These are phyloP conservation scores for Cucumis melo DNA, from an alignment of 306 rosid species.

Conservation along the genomic window DNA sequence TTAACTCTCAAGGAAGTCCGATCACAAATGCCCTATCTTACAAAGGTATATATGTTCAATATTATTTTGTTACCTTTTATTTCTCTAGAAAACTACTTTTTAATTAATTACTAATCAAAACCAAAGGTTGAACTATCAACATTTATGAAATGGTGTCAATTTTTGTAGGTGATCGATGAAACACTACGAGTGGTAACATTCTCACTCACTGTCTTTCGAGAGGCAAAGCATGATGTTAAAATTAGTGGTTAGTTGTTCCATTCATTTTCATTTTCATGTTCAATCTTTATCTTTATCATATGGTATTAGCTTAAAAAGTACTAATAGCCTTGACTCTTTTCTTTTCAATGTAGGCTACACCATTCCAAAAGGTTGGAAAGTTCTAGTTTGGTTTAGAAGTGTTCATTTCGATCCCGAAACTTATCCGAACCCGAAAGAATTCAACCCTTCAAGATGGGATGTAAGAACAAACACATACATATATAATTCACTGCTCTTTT, in stretches of 20 bases:
- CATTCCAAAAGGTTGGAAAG: constrained; percentile 87
- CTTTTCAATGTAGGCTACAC: constrained; percentile 32
- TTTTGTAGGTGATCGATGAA: constrained; percentile 66
- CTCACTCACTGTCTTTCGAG: constrained; percentile 63
- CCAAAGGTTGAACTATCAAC: no score
- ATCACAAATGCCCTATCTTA: constrained; percentile 67
- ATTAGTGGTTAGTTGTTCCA: constrained; percentile 42
- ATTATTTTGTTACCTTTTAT: no score
- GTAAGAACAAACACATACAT: constrained; percentile 20
- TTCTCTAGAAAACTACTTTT: no score
- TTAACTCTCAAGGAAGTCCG: constrained; percentile 57
- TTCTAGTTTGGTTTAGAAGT: constrained; percentile 68
- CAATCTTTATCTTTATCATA: background rate
- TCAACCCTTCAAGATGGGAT: constrained; percentile 75
- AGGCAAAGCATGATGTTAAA: constrained; percentile 62
- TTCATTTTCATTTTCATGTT: constrained; percentile 2
- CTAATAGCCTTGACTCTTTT: background rate
- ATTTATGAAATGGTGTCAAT: no score
- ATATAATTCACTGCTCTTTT: no score
- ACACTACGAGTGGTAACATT: constrained; percentile 65
- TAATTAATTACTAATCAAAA: no score
- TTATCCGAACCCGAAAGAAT: constrained; percentile 64
- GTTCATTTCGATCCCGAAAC: constrained; percentile 72
- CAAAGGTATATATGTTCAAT: constrained; percentile 21
- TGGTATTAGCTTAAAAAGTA: background rate